phyloP scores from a whole-genome alignment of 495 filamentous ascomycete species.

The Glonium stellatum region DNA sequence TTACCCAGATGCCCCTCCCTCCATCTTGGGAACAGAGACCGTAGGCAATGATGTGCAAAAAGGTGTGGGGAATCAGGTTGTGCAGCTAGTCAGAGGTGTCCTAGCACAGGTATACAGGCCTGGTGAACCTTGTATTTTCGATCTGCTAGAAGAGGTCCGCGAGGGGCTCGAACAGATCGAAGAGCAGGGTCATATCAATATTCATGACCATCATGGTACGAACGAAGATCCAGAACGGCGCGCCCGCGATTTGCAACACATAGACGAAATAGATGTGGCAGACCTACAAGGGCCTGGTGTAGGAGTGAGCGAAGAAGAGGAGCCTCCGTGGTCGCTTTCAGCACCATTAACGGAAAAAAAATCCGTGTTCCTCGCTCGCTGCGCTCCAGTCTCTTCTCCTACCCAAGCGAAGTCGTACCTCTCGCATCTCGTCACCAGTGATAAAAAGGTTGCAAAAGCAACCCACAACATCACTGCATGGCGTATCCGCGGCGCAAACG shows the following conservation, averaged over 20 bases:
- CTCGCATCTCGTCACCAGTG: slow-evolving; percentile 63
- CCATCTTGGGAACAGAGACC: slow-evolving; percentile 60
- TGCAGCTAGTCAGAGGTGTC: slow-evolving; percentile 59
- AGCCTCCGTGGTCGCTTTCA: slow-evolving; percentile 65
- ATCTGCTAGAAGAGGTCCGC: slow-evolving; percentile 63
- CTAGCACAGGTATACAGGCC: slow-evolving; percentile 58
- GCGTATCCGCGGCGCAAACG: slow-evolving; percentile 49
- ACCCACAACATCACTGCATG: slow-evolving; percentile 85
- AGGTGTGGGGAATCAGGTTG: slow-evolving; percentile 61
- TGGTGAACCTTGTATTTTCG: slow-evolving; percentile 80
- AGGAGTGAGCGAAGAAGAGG: slow-evolving; percentile 33
- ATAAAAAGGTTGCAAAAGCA: slow-evolving; percentile 74
- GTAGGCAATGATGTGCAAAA: slow-evolving; percentile 45
- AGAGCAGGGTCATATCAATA: slow-evolving; percentile 12
- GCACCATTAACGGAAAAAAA: slow-evolving; percentile 70
- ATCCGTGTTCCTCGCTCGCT: slow-evolving; percentile 79
- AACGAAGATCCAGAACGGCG: slow-evolving; percentile 10
- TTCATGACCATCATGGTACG: slow-evolving; percentile 9
- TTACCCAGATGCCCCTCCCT: slow-evolving; percentile 68
- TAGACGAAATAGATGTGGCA: slow-evolving; percentile 23
- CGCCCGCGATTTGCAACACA: slow-evolving; percentile 1
- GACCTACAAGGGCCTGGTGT: slow-evolving; percentile 27
- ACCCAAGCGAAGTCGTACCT: slow-evolving; percentile 62
- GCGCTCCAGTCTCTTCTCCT: slow-evolving; percentile 56
- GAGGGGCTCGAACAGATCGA: slow-evolving; percentile 40